Evolutionary conservation across 2,329 filamentous ascomycete species (phyloP), one percentile per base, ranked within the genome.

Genomic region (Colletotrichum sp.): DNA sequence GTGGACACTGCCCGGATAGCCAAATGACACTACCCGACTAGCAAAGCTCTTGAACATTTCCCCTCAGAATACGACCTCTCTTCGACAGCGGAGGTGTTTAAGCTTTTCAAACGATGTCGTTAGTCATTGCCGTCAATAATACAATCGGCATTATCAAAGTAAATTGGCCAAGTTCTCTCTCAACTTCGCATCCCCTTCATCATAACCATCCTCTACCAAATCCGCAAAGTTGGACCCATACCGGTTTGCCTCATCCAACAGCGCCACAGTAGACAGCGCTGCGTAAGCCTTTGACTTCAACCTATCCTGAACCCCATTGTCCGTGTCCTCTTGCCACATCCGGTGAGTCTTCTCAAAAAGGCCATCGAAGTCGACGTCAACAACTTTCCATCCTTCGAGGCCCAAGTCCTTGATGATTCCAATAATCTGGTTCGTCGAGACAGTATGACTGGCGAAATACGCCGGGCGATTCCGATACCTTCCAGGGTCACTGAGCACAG

Each of bases 161-260:
- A 74, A 18, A 10, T 9, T 48, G 9, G 15, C 26, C 26, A 77
- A 6, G 32, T 12, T 64, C 4, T 72, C 57, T 10, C 7, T 24
- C 8, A 72, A 26, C 8, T 28, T 28, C 1, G 5, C 34, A 2
- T 66, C 48, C 4, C 72, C 59, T 55, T 77, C 67, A 15, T 63
- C 72, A 68, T 60, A 72, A 4, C 75, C 71, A 8, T 55, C n/a
- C 22, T 79, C 78, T 8, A 71, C 60, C 52, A 75, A 64, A 18
- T 39, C 8, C 18, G 30, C 60, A 32, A 74, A 79, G 22, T 78
- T 63, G 3, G 75, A 76, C 1, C 75, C 77, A 26, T 77, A 79
- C 2, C 68, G 55, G 39, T 78, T 78, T 3, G 68, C 22, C 18
- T 77, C 75, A 32, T 78, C 72, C 16, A 79, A 65, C 2, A 78